Conservation (phyloP, 495 filamentous ascomycete genomes). For the Beverwykella pulmonaria region DNA sequence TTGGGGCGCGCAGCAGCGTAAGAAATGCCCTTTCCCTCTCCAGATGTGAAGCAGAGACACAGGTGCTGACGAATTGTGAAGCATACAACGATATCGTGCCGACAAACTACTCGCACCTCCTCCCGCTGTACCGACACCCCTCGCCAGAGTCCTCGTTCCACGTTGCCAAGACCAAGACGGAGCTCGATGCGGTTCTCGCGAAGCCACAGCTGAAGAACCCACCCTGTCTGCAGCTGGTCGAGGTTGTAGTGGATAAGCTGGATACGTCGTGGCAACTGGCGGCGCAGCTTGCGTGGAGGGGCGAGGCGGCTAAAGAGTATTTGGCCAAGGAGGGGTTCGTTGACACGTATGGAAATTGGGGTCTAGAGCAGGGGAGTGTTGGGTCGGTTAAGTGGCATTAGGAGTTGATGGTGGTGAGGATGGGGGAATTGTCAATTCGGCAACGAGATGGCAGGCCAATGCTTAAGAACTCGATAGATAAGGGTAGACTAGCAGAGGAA, state of each 20-base stretch:
- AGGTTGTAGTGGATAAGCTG: constrained; percentile 45
- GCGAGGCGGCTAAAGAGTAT: constrained; percentile 37
- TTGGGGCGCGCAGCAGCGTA: constrained; percentile 43
- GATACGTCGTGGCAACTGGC: constrained; percentile 45
- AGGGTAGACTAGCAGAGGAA: no score
- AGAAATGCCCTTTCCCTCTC: background rate
- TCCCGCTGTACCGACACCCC: constrained; percentile 45
- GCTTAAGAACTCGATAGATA: no score
- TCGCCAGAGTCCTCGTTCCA: constrained; percentile 38
- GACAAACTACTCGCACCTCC: constrained; percentile 43
- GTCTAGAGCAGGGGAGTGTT: constrained; percentile 4
- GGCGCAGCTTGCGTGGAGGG: constrained; percentile 39
- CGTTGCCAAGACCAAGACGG: constrained; percentile 41
- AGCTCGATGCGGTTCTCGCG: constrained; percentile 41
- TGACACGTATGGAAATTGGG: constrained; percentile 34
- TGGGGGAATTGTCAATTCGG: no score
- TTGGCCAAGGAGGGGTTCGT: constrained; percentile 45
- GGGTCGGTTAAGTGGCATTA: constrained; percentile 23
- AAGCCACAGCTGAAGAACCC: constrained; percentile 33
- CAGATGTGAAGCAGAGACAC: no score
- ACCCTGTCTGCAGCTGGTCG: constrained; percentile 40
- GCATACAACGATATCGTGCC: constrained; percentile 49
- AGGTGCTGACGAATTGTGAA: background rate
- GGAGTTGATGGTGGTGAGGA: background rate
- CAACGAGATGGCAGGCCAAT: no score